Conservation (phyloP, 306 rosid genomes). For the Lathyrus aphaca region DNA sequence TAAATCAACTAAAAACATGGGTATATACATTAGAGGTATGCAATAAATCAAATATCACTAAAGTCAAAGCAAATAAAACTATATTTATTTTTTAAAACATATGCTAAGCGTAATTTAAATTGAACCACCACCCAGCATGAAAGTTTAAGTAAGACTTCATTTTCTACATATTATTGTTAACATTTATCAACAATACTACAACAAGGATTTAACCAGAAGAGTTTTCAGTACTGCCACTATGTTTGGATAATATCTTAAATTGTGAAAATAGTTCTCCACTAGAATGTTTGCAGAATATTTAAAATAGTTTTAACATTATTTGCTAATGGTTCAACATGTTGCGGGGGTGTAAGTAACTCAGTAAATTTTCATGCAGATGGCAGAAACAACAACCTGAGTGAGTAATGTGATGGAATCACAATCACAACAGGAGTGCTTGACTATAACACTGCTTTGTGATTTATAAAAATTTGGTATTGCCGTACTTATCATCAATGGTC, state of each 20-base stretch:
- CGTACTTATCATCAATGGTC: neutral
- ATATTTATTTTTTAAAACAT: neutral
- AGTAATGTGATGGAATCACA: conserved; percentile 18
- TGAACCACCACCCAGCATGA: conserved; percentile 18
- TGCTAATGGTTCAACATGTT: conserved; percentile 5
- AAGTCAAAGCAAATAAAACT: conserved; percentile 24
- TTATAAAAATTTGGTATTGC: conserved; percentile 14
- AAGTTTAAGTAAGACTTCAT: conserved; percentile 20
- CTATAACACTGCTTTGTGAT: conserved; percentile 3
- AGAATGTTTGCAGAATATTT: no score
- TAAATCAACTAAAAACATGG: neutral
- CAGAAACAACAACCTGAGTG: conserved; percentile 9
- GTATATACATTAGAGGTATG: neutral
- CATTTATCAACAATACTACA: neutral
- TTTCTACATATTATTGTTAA: neutral
- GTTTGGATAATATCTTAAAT: neutral
- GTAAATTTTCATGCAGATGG: conserved; percentile 11
- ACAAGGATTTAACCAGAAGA: no score
- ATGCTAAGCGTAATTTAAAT: conserved; percentile 9
- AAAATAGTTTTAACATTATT: conserved; percentile 10
- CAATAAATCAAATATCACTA: conserved; percentile 1
- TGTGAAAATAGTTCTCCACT: conserved; percentile 4
- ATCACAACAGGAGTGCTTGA: conserved; percentile 19
- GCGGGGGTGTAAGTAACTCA: neutral
- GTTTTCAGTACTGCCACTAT: neutral